phyloP scores from a whole-genome alignment of 441 rosid species.

The Erodium trifolium region DNA sequence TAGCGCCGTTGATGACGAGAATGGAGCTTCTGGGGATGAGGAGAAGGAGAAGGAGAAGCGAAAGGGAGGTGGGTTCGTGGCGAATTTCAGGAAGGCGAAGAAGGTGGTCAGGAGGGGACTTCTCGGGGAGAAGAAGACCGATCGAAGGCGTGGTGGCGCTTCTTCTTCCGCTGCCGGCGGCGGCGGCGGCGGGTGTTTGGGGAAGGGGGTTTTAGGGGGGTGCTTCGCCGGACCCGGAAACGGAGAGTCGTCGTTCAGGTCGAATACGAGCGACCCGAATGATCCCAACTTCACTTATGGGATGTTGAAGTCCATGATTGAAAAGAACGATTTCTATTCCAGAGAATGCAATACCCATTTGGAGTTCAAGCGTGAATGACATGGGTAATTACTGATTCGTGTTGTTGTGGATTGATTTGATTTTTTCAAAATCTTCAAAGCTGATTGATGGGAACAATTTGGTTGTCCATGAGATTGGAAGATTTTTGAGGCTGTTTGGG shows the following conservation, averaged over 20 bases:
- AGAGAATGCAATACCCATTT: constrained; percentile 37
- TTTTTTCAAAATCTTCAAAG: not conserved
- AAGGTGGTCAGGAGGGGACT: constrained; percentile 19
- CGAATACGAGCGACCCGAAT: constrained; percentile 39
- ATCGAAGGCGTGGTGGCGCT: constrained; percentile 4
- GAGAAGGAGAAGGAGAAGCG: constrained; percentile 10
- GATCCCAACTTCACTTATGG: constrained; percentile 31
- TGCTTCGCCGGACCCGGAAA: constrained; percentile 20
- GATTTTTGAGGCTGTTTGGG: constrained; percentile 4
- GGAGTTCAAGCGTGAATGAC: not conserved
- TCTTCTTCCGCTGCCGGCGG: constrained; percentile 12
- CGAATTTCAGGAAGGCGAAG: constrained; percentile 21
- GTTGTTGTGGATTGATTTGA: not conserved
- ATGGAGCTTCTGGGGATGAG: not conserved
- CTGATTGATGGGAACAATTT: not conserved
- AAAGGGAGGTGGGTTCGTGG: constrained; percentile 12
- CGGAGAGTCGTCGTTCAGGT: constrained; percentile 30
- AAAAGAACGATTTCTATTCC: constrained; percentile 37
- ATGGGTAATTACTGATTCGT: constrained; percentile 1
- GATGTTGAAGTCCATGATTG: constrained; percentile 37
- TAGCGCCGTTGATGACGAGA: not conserved
- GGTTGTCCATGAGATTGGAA: not conserved
- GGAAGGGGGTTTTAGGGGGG: constrained; percentile 8
- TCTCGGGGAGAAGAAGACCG: constrained; percentile 6
- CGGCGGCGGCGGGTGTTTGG: constrained; percentile 10